Evolutionary conservation across 2,329 filamentous ascomycete genomes (phyloP).

Genomic region (Incumbomyces lentus): DNA sequence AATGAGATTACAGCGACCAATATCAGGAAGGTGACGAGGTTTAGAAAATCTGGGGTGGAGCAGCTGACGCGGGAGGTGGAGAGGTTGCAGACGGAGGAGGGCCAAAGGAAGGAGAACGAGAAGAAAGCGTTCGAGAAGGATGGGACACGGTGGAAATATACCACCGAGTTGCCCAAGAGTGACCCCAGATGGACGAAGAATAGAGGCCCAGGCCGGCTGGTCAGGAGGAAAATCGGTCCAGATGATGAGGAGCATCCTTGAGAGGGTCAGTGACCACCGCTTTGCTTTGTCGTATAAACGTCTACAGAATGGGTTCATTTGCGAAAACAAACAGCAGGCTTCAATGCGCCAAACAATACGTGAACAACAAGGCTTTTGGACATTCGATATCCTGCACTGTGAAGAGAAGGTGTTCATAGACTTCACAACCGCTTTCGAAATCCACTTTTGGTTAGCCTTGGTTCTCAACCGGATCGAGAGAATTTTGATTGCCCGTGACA

Average conservation of each 20-base stretch:
- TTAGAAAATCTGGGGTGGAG: slow-evolving; percentile 54
- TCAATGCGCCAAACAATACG: no score
- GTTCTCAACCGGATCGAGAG: no score
- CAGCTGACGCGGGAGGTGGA: slow-evolving; percentile 54
- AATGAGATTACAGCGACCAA: slow-evolving; percentile 68
- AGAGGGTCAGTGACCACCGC: background rate
- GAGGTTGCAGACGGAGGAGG: slow-evolving; percentile 48
- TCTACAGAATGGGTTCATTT: no score
- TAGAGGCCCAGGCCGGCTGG: slow-evolving; percentile 16
- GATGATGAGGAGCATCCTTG: slow-evolving; percentile 10
- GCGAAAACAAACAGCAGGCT: no score
- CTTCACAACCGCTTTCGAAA: no score
- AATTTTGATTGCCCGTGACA: no score
- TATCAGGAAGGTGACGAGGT: slow-evolving; percentile 71
- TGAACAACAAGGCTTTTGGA: no score
- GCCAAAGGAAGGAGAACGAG: slow-evolving; percentile 27
- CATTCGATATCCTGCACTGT: no score
- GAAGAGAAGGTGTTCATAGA: no score
- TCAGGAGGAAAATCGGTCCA: slow-evolving; percentile 14
- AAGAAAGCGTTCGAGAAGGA: slow-evolving; percentile 21
- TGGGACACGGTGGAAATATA: slow-evolving; percentile 18
- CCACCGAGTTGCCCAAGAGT: slow-evolving; percentile 19
- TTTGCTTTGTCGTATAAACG: no score
- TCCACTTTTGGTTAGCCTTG: no score
- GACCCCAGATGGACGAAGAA: slow-evolving; percentile 19